These are phyloP conservation scores for Rhizoclosmatium hyalinum DNA, from an alignment of 371 early-diverging fungal genomes.

Conservation along the genomic window DNA sequence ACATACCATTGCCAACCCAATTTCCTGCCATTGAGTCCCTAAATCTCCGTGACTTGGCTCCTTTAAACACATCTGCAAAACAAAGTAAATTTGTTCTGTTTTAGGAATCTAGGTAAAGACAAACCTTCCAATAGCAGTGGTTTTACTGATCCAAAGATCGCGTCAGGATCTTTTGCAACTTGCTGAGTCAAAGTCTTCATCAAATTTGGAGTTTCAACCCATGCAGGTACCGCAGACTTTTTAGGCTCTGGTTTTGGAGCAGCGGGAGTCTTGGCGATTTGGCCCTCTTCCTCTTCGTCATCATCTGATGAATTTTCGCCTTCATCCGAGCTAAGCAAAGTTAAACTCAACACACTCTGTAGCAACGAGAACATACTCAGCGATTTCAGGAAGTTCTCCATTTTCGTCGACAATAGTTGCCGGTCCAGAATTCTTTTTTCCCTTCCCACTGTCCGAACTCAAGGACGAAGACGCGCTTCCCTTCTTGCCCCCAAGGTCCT, in stretches of 20 bases:
- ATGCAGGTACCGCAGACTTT: constrained; percentile 32
- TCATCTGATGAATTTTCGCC: constrained; percentile 13
- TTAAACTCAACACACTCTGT: background rate
- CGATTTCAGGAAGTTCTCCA: constrained; percentile 46
- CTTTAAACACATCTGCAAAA: constrained; percentile 41
- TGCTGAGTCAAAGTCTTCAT: constrained; percentile 36
- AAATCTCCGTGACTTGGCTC: constrained; percentile 26
- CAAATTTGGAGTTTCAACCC: constrained; percentile 41
- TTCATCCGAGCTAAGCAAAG: constrained; percentile 21
- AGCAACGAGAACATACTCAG: constrained; percentile 28
- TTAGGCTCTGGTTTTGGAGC: background rate
- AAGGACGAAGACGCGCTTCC: background rate
- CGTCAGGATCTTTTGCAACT: constrained; percentile 33
- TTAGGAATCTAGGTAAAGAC: background rate
- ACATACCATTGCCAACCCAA: constrained; percentile 36
- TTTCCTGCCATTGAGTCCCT: constrained; percentile 42
- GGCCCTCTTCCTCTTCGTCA: constrained; percentile 9
- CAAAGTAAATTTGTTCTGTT: background rate
- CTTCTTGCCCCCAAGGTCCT: background rate
- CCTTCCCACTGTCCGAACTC: background rate
- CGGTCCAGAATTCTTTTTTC: constrained; percentile 17
- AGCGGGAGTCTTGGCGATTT: background rate
- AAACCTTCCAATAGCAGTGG: constrained; percentile 16
- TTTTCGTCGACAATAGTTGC: constrained; percentile 45
- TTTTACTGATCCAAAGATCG: constrained; percentile 37